These are phyloP conservation scores for Tillandsia leiboldiana DNA, from an alignment of 176 grass and related monocot genomes.

Conservation along the genomic window DNA sequence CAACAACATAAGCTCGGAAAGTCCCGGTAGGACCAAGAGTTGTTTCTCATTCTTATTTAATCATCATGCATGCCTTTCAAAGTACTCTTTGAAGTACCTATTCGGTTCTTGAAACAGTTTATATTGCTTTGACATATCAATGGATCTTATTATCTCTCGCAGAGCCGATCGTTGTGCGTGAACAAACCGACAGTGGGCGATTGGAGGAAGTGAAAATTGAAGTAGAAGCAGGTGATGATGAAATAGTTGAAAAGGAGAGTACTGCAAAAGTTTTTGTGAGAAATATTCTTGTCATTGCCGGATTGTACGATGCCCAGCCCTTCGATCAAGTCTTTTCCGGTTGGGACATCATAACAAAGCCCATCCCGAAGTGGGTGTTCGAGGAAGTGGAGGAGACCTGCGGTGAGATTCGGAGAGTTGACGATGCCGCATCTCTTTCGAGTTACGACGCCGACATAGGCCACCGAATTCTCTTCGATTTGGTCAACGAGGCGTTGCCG, in stretches of 20 bases:
- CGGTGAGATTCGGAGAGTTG: not conserved
- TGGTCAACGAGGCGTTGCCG: constrained; percentile 56
- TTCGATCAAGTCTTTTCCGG: constrained; percentile 11
- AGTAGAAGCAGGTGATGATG: constrained; percentile 13
- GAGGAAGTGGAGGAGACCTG: constrained; percentile 42
- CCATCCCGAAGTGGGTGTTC: constrained; percentile 52
- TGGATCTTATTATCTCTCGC: constrained; percentile 13
- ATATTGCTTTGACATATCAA: not conserved
- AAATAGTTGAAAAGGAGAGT: constrained; percentile 14
- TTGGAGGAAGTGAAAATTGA: constrained; percentile 19
- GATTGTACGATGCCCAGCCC: constrained; percentile 32
- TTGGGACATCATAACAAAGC: constrained; percentile 24
- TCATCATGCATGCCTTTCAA: not conserved
- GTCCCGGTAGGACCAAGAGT: constrained; percentile 30
- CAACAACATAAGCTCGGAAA: constrained; percentile 34
- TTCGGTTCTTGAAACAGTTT: no score
- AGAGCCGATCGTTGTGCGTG: constrained; percentile 24
- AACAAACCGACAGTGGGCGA: constrained; percentile 22
- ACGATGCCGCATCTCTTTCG: not conserved
- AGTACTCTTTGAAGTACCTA: not conserved
- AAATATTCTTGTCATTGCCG: constrained; percentile 38
- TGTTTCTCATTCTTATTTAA: constrained; percentile 12
- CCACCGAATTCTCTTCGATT: constrained; percentile 65
- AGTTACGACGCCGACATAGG: constrained; percentile 8
- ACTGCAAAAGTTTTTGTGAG: constrained; percentile 57